Percentiles rank a stretch among this genome's conserved stretches.
These are phyloP conservation scores for Rheum nobile DNA, from an alignment of 148 eudicot species.

Conservation along the genomic window DNA sequence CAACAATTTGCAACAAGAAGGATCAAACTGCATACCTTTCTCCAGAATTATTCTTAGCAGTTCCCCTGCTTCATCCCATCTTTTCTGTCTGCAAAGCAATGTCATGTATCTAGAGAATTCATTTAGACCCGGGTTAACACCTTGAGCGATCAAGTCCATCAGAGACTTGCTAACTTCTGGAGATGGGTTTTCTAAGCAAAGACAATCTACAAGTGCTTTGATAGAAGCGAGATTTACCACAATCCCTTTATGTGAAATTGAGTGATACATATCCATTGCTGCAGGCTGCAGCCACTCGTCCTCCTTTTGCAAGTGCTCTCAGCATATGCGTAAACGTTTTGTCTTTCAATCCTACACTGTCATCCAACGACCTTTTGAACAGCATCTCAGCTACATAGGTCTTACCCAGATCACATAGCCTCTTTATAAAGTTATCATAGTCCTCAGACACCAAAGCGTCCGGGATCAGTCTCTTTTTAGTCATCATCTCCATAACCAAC, in stretches of 20 bases:
- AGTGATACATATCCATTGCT: constrained; percentile 36
- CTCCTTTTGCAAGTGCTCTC: constrained; percentile 36
- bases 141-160: constrained; percentile 38
- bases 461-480: constrained; percentile 32
- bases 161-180: constrained; percentile 30
- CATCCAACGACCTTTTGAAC: constrained; percentile 32
- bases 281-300: constrained; percentile 38
- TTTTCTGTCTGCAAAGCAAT: constrained; percentile 31
- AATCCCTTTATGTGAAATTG: constrained; percentile 24
- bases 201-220: constrained; percentile 29
- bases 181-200: constrained; percentile 47
- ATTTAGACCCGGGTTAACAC: constrained; percentile 25
- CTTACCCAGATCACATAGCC: constrained; percentile 52
- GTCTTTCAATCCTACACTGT: constrained; percentile 23
- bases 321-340: constrained; percentile 49
- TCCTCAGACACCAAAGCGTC: constrained; percentile 14
- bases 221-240: constrained; percentile 23
- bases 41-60: constrained; percentile 35
- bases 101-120: constrained; percentile 34
- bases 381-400: constrained; percentile 55
- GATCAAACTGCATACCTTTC: constrained; percentile 36
- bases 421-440: constrained; percentile 45
- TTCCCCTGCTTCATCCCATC: constrained; percentile 54
- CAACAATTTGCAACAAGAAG: constrained; percentile 42
- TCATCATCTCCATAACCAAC: constrained; percentile 32